Evolutionary conservation across 805 yeast genomes (phyloP).

Genomic region (Lachancea sp.): DNA sequence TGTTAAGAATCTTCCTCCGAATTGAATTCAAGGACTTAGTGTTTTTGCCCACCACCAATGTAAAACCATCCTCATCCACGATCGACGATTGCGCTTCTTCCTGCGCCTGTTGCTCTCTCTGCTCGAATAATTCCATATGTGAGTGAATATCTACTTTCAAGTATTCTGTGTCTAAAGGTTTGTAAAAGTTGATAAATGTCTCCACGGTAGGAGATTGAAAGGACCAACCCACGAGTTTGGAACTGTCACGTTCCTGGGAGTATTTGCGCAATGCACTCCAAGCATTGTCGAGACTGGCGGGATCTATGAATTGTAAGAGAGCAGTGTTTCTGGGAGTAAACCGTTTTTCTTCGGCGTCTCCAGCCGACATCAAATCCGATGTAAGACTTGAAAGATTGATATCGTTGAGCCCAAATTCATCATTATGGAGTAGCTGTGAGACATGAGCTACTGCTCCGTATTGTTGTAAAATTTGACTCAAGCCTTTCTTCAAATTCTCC

Average conservation of each 20-base stretch:
- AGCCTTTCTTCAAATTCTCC: constrained; percentile 47
- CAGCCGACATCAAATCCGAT: constrained; percentile 43
- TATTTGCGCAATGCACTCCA: constrained; percentile 55
- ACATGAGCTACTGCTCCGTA: constrained; percentile 52
- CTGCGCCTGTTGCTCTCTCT: constrained; percentile 56
- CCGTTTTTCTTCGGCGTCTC: constrained; percentile 27
- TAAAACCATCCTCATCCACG: constrained; percentile 93
- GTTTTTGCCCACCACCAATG: constrained; percentile 80
- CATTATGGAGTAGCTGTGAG: constrained; percentile 42
- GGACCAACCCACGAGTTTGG: constrained; percentile 33
- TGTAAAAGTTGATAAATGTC: constrained; percentile 39
- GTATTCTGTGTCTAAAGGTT: constrained; percentile 42
- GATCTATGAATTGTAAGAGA: constrained; percentile 67
- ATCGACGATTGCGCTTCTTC: constrained; percentile 49
- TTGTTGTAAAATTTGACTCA: constrained; percentile 44
- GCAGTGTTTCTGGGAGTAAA: constrained; percentile 71
- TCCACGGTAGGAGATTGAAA: constrained; percentile 32
- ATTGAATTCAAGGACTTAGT: constrained; percentile 58
- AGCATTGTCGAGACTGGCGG: constrained; percentile 46
- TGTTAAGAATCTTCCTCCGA: constrained; percentile 30
- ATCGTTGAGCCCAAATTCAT: constrained; percentile 39
- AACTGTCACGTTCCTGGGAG: constrained; percentile 40
- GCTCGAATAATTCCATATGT: constrained; percentile 60
- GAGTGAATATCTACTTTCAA: constrained; percentile 53
- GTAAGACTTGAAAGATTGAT: constrained; percentile 54